Conservation (phyloP, 768 basidiomycete species). For the Chlorophyllum brunneum region DNA sequence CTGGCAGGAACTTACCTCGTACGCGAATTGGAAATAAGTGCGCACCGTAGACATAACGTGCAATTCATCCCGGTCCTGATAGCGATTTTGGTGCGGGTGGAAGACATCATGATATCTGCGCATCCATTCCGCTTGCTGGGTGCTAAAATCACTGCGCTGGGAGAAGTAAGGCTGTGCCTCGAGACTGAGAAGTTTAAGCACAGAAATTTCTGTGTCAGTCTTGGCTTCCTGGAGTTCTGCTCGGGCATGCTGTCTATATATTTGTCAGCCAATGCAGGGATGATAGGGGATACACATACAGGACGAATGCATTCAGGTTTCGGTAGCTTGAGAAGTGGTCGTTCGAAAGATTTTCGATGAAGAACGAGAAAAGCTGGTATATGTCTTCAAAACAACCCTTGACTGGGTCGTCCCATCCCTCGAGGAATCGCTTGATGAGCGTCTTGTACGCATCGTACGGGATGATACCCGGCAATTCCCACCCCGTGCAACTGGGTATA, state of each 20-base stretch:
- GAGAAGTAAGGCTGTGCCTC: conserved; percentile 38
- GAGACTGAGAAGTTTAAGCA: conserved; percentile 31
- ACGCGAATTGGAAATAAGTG: conserved; percentile 54
- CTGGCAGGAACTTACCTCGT: conserved; percentile 35
- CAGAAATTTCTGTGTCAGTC: background rate
- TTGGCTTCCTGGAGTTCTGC: background rate
- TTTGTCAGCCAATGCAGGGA: background rate
- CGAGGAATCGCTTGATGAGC: conserved; percentile 13
- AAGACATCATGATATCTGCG: background rate
- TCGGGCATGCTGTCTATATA: background rate
- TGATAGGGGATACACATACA: conserved; percentile 6
- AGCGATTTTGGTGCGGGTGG: background rate
- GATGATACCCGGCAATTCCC: conserved; percentile 15
- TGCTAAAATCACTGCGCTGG: conserved; percentile 21
- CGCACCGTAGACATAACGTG: conserved; percentile 50
- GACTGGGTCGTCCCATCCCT: conserved; percentile 13
- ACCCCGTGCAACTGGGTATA: conserved; percentile 8
- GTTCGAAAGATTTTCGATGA: conserved; percentile 9
- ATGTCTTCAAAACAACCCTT: conserved; percentile 12
- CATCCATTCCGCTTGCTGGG: conserved; percentile 21
- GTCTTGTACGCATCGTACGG: conserved; percentile 15
- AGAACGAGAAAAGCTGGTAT: background rate
- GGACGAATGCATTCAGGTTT: conserved; percentile 7
- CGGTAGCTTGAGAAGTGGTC: conserved; percentile 10
- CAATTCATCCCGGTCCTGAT: conserved; percentile 35